Percentiles rank a stretch among this genome's conserved stretches.
phyloP scores from a whole-genome alignment of 1,284 basidiomycete species.

The Chiua sp. region DNA sequence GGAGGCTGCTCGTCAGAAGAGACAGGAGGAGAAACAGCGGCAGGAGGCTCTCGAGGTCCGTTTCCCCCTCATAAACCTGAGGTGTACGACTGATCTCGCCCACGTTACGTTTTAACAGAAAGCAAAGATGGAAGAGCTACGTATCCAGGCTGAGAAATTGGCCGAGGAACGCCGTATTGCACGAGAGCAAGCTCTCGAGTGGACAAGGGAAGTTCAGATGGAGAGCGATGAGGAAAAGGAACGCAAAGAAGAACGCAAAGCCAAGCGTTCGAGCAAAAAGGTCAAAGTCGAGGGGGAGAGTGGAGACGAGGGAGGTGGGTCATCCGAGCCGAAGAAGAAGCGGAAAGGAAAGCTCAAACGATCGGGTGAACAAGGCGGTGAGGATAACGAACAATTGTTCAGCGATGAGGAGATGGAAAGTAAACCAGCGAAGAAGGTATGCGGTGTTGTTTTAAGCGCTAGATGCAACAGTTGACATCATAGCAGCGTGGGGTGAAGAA shows the following conservation, averaged over 20 bases:
- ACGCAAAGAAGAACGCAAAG: conserved; percentile 56
- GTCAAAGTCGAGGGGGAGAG: conserved; percentile 59
- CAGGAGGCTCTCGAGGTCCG: conserved; percentile 64
- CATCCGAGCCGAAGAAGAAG: conserved; percentile 49
- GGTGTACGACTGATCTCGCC: too few relatives aligned
- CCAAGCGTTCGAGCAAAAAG: conserved; percentile 60
- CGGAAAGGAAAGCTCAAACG: conserved; percentile 56
- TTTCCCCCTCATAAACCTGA: neutral
- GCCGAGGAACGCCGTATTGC: conserved; percentile 76
- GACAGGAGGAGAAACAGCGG: conserved; percentile 69
- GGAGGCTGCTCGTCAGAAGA: conserved; percentile 71
- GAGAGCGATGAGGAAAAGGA: conserved; percentile 73
- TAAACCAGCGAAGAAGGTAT: conserved; percentile 71
- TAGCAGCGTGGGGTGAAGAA: conserved; percentile 62
- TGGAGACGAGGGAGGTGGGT: conserved; percentile 54
- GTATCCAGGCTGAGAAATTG: conserved; percentile 67
- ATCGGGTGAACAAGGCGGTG: conserved; percentile 45
- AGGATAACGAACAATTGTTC: conserved; percentile 62
- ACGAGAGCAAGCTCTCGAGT: conserved; percentile 80
- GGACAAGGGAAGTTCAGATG: conserved; percentile 69
- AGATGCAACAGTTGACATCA: conserved; percentile 5
- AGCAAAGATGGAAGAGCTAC: conserved; percentile 60
- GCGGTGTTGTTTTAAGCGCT: conserved; percentile 2
- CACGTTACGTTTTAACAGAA: conserved; percentile 41
- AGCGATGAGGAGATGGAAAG: conserved; percentile 71